Base-by-base conservation (phyloP, 495 filamentous ascomycete genomes). In the Melanomma pulvis-pyrius region DNA sequence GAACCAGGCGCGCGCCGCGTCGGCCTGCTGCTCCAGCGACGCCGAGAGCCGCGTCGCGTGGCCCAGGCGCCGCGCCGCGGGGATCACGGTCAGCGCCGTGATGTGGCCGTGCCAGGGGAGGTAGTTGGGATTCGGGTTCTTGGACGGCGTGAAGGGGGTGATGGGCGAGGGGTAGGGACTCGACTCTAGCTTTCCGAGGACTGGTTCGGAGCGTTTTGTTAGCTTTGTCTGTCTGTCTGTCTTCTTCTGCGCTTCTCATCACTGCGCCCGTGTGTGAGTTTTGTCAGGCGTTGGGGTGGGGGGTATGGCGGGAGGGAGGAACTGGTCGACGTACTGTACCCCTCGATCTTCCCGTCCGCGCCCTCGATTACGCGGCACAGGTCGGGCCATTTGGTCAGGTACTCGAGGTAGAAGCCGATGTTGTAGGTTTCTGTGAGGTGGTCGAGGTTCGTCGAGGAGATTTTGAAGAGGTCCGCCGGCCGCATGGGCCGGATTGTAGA, bases 71-170 rank as follows among this genome's bases (percentile, higher is more conserved):
- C 93, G 88, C 62, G 88, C 91, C 69, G 88, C 85, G 0, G 94
- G 94, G 15, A 93, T 90, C 25, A 98, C 91, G 2, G 94, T 97
- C 19, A 98, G 82, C 41, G 93, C 93, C 19, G 94, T 98, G 78
- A 98, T 96, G 79, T 98, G 94, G 29, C 93, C 94, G 78, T 98
- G 94, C 90, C 92, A 98, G 25, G 96, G 93, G 21, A 93, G 89
- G 77, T 93, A 96, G 79, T 96, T 75, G 9, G 72, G 68, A 60
- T 79, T 71, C 3, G 73, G 68, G 62, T 71, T 76, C 0, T 75
- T 73, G 39, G 57, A 34, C 1, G 77, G 91, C 68, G 89, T 83
- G 55, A 88, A 91, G 72, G 86, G 84, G 52, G 83, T 78, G 75
- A 87, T 83, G 59, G 84, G 84, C 21, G 85, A 79, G 3, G 70